Evolutionary conservation across 257 asterid species (phyloP).

Genomic region (Knoxia roxburghii): DNA sequence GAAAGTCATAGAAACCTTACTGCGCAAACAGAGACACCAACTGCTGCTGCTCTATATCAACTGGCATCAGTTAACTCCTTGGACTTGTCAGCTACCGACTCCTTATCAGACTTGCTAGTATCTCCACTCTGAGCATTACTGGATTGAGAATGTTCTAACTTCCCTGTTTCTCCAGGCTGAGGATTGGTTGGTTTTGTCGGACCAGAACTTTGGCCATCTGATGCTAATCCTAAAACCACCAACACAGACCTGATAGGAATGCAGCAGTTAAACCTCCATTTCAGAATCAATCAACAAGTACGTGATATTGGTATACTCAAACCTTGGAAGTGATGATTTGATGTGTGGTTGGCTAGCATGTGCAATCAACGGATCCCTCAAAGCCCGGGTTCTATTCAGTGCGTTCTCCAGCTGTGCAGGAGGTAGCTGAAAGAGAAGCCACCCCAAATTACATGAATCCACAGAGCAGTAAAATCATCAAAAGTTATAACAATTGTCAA

Average conservation of each 20-base stretch:
- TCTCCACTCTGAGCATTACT: conserved; percentile 42
- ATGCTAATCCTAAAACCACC: conserved; percentile 67
- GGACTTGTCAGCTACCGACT: conserved; percentile 46
- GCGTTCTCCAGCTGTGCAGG: conserved; percentile 89
- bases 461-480: neutral
- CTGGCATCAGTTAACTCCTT: conserved; percentile 52
- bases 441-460: neutral
- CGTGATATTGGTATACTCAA: neutral
- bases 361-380: conserved; percentile 77
- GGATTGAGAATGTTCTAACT: conserved; percentile 14
- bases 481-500: neutral
- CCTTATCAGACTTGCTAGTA: conserved; percentile 49
- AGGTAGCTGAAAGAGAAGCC: conserved; percentile 62
- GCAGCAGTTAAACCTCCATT: conserved; percentile 7
- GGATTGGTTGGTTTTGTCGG: conserved; percentile 32
- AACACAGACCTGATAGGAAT: conserved; percentile 53
- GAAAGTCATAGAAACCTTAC: conserved; percentile 8
- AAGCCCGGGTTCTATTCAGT: conserved; percentile 64
- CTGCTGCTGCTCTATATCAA: conserved; percentile 12
- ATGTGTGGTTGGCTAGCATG: conserved; percentile 85
- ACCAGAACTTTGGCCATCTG: conserved; percentile 54
- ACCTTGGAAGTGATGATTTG: conserved; percentile 91
- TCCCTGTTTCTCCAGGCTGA: conserved; percentile 15
- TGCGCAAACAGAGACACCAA: neutral
- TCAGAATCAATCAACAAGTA: conserved; percentile 5